phyloP scores from a whole-genome alignment of 2,329 filamentous ascomycete genomes.

The Bipolaris bicolor region DNA sequence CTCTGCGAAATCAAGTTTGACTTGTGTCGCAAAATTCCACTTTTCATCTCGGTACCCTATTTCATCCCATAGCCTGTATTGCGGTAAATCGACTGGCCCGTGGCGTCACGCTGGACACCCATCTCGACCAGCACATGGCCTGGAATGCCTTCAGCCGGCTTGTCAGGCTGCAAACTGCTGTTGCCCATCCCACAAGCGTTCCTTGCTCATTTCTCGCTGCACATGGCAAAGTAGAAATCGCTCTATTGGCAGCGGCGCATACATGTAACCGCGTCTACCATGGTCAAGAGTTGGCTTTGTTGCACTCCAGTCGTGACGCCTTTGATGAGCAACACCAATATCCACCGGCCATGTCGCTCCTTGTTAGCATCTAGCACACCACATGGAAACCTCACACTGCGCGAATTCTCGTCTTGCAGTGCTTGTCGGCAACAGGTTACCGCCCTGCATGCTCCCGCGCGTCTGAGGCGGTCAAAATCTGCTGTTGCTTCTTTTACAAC shows the following conservation, averaged over 20 bases:
- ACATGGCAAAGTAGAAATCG: background rate
- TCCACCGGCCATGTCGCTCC: background rate
- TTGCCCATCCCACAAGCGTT: background rate
- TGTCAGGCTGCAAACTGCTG: background rate
- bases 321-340: conserved; percentile 1
- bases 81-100: background rate
- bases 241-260: background rate
- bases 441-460: conserved; percentile 15
- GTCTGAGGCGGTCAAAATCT: conserved; percentile 18
- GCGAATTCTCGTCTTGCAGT: background rate
- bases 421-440: background rate
- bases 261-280: background rate
- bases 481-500: conserved; percentile 3
- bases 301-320: background rate
- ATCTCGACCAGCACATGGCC: background rate
- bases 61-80: background rate
- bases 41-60: conserved; percentile 16
- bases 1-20: conserved; percentile 9
- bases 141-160: background rate
- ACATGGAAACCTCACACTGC: background rate
- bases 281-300: background rate
- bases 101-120: background rate
- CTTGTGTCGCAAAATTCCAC: conserved; percentile 11
- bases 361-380: background rate
- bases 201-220: background rate